Percentiles rank a stretch among this genome's conserved stretches.
phyloP scores from a whole-genome alignment of 352 stramenopile genomes.

The Pythium inflatum region DNA sequence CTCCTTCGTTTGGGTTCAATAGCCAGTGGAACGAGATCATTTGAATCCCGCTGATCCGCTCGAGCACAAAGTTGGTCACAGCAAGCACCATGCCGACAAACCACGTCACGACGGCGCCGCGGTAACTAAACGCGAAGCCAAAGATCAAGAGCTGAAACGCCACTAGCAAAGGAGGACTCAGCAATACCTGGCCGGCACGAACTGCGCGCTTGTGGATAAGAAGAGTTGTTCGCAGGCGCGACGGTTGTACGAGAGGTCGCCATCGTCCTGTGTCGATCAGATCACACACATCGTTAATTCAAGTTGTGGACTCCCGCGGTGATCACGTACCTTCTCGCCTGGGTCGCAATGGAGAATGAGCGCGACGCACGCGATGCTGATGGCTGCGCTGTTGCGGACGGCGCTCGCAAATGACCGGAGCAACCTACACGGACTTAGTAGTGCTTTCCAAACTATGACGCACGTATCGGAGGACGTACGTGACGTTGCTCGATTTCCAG shows the following conservation, averaged over 20 bases:
- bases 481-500: constrained; percentile 71
- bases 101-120: constrained; percentile 83
- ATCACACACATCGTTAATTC: no score
- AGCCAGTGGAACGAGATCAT: constrained; percentile 86
- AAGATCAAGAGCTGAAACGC: no score
- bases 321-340: constrained; percentile 45
- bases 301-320: no score
- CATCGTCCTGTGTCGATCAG: constrained; percentile 21
- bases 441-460: no score
- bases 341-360: constrained; percentile 84
- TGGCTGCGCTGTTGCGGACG: constrained; percentile 79
- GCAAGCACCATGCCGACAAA: constrained; percentile 77
- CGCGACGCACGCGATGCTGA: constrained; percentile 81
- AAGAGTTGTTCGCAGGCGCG: constrained; percentile 85
- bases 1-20: constrained; percentile 40
- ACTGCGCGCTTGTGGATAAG: constrained; percentile 56
- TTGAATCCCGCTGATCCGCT: constrained; percentile 78
- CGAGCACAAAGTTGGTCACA: constrained; percentile 85
- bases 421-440: constrained; percentile 56
- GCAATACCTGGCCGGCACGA: constrained; percentile 57
- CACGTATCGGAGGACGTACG: no score
- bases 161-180: no score
- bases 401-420: constrained; percentile 82
- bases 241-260: constrained; percentile 71
- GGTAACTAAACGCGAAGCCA: constrained; percentile 56